Conservation (phyloP, 2,329 filamentous ascomycete genomes). For the Elsinoe arachidis region DNA sequence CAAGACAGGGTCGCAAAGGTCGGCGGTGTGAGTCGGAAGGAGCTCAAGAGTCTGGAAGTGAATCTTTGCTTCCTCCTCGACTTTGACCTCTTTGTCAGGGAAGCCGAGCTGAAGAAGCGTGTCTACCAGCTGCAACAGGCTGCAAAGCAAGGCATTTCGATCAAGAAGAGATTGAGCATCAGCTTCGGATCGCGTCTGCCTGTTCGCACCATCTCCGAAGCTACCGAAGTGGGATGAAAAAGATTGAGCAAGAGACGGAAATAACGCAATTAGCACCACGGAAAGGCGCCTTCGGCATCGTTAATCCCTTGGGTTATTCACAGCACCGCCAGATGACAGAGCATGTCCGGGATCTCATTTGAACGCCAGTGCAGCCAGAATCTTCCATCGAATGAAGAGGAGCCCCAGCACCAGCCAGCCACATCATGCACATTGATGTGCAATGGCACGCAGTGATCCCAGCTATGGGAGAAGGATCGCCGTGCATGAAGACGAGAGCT, state of each 20-base stretch:
- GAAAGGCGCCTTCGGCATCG: not conserved
- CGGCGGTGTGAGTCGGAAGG: constrained; percentile 73
- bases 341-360: not conserved
- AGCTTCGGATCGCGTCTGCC: constrained; percentile 27
- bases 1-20: constrained; percentile 78
- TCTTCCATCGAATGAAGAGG: not conserved
- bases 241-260: not conserved
- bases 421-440: not conserved
- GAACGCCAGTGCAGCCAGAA: not conserved
- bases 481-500: not conserved
- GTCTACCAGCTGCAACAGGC: constrained; percentile 30
- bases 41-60: constrained; percentile 79
- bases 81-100: constrained; percentile 55
- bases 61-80: constrained; percentile 60
- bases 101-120: constrained; percentile 24
- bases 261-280: not conserved
- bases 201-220: constrained; percentile 1
- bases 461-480: not conserved
- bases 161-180: constrained; percentile 21
- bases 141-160: constrained; percentile 21
- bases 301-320: not conserved
- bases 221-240: not conserved
- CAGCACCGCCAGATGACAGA: not conserved
- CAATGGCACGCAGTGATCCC: not conserved
- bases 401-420: not conserved